phyloP scores from a whole-genome alignment of 176 grass and related monocot species.

The Eremochloa ophiuroides region DNA sequence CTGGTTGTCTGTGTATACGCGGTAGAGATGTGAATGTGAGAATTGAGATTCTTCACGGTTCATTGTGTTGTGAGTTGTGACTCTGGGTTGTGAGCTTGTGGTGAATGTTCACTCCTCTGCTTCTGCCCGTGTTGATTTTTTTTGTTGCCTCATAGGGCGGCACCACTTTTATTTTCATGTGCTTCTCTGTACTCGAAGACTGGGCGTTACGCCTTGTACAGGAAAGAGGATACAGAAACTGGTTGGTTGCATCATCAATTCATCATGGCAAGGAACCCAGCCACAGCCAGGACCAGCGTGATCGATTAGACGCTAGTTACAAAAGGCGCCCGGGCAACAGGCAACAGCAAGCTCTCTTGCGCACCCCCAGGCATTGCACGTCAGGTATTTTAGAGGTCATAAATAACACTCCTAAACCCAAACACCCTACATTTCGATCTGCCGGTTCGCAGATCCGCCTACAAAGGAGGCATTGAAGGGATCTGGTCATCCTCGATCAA shows the following conservation, averaged over 20 bases:
- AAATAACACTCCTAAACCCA: neutral
- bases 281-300: neutral
- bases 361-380: neutral
- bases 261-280: neutral
- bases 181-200: neutral
- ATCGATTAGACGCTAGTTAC: neutral
- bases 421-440: neutral
- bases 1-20: slow-evolving; percentile 47
- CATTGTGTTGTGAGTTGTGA: neutral
- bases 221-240: neutral
- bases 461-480: neutral
- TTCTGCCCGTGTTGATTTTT: neutral
- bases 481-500: neutral
- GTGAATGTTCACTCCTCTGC: neutral
- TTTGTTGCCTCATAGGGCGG: too few species aligned
- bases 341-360: slow-evolving; percentile 26
- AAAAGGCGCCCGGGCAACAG: neutral
- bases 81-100: neutral
- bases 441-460: neutral
- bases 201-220: neutral
- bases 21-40: slow-evolving; percentile 24
- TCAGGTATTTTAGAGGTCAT: neutral
- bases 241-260: neutral
- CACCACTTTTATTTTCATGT: neutral
- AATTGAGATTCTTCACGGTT: neutral